phyloP scores from a whole-genome alignment of 352 stramenopile species.

The Elongisporangium senticosum region DNA sequence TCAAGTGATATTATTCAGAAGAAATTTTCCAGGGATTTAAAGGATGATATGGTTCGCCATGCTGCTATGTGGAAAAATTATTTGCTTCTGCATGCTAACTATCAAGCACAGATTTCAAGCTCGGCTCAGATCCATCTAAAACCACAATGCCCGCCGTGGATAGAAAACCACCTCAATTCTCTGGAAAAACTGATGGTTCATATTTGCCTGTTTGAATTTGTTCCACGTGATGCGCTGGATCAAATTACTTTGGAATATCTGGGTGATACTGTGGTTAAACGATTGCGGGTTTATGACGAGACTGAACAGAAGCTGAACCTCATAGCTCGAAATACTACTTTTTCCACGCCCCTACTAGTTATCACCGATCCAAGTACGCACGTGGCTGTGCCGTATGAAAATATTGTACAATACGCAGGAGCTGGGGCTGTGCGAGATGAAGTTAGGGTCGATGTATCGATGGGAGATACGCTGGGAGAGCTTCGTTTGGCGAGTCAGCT shows the following conservation, averaged over 20 bases:
- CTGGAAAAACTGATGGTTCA: conserved; percentile 29
- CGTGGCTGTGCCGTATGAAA: neutral
- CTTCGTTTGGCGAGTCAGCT: conserved; percentile 6
- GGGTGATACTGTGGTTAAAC: conserved; percentile 11
- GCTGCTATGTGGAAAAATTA: conserved; percentile 20
- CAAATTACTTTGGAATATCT: conserved; percentile 21
- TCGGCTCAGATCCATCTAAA: neutral
- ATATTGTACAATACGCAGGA: neutral
- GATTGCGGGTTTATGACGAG: conserved; percentile 12
- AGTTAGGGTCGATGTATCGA: neutral
- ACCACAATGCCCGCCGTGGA: conserved; percentile 15
- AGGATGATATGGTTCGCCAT: conserved; percentile 26
- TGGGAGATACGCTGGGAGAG: conserved; percentile 5
- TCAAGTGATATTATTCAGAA: neutral
- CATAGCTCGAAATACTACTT: conserved; percentile 7
- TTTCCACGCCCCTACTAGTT: conserved; percentile 15
- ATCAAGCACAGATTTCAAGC: neutral
- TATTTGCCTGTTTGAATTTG: conserved; percentile 19
- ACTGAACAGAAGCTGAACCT: conserved; percentile 8
- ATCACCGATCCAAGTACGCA: conserved; percentile 13
- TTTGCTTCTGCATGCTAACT: conserved; percentile 3
- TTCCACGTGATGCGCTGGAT: conserved; percentile 16
- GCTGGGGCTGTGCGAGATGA: neutral
- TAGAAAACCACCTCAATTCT: conserved; percentile 13
- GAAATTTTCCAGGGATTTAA: conserved; percentile 7